phyloP scores from a whole-genome alignment of 179 eudicot species.

The Drosera spatulata region DNA sequence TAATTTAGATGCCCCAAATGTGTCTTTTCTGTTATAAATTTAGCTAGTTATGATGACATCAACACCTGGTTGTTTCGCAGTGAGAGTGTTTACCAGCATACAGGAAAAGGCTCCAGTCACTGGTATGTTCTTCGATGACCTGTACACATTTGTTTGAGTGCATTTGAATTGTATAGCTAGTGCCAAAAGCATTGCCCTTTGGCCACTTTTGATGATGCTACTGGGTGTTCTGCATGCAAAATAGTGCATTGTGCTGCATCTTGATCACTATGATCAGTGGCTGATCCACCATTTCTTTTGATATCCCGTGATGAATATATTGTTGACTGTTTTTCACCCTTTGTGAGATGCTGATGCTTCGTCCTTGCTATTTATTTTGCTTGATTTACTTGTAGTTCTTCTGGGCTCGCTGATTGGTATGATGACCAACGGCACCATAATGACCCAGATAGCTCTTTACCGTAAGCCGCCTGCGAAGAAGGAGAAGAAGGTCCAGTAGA shows the following conservation, averaged over 20 bases:
- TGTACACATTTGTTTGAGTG: not conserved
- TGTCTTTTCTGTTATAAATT: constrained; percentile 2
- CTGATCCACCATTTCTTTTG: not conserved
- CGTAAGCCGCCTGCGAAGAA: constrained; percentile 50
- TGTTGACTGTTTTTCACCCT: constrained; percentile 1
- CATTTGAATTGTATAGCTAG: not conserved
- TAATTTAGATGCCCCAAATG: not conserved
- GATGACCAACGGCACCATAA: constrained; percentile 52
- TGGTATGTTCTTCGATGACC: constrained; percentile 44
- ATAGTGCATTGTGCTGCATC: not conserved
- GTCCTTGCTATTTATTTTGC: constrained; percentile 7
- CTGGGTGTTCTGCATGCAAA: not conserved
- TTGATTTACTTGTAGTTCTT: constrained; percentile 43
- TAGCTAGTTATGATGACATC: not conserved
- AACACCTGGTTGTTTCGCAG: constrained; percentile 30
- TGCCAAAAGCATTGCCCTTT: not conserved
- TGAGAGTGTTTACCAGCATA: constrained; percentile 87
- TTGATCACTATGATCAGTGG: not conserved
- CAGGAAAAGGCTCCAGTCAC: constrained; percentile 92
- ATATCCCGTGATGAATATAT: not conserved
- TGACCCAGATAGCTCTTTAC: constrained; percentile 76
- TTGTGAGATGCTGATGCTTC: not conserved
- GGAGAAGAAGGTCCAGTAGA: constrained; percentile 69
- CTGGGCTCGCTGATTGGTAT: constrained; percentile 77
- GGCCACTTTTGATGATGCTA: not conserved